Percentiles rank a stretch among this genome's conserved stretches.
These are phyloP conservation scores for Xylaria cubensis DNA, from an alignment of 495 filamentous ascomycete species.

Conservation along the genomic window DNA sequence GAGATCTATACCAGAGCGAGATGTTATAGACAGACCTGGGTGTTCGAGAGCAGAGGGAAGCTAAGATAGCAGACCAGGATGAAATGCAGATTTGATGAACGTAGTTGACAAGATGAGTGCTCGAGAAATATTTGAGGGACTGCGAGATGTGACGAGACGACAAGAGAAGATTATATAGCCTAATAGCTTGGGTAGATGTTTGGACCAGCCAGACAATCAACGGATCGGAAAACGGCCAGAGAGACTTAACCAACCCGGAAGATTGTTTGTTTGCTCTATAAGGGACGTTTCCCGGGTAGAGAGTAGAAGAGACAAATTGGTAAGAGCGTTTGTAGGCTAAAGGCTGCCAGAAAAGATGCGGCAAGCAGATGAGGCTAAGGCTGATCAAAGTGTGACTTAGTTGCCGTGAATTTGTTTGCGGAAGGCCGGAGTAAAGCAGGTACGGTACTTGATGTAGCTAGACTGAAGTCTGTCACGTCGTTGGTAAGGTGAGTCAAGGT, in stretches of 20 bases:
- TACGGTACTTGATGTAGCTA: not conserved
- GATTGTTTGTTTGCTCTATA: slow-evolving; percentile 36
- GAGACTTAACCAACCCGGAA: slow-evolving; percentile 5
- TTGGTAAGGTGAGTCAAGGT: slow-evolving; percentile 25
- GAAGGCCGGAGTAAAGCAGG: not conserved
- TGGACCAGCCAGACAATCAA: slow-evolving; percentile 15
- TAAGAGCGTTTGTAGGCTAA: slow-evolving; percentile 30
- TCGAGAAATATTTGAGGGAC: not conserved
- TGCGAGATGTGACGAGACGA: slow-evolving; percentile 17
- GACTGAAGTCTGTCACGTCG: not conserved
- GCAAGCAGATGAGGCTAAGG: not conserved
- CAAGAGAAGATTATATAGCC: slow-evolving; percentile 8
- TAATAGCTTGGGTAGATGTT: not conserved
- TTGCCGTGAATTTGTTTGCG: slow-evolving; percentile 8
- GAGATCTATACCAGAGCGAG: not conserved
- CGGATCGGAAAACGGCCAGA: not conserved
- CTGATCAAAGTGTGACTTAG: not conserved
- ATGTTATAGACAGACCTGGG: not conserved
- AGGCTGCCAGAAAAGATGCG: slow-evolving; percentile 1
- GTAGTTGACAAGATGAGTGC: slow-evolving; percentile 3
- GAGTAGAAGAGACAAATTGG: slow-evolving; percentile 24
- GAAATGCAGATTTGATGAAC: not conserved
- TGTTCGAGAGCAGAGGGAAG: not conserved
- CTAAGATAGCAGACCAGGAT: not conserved
- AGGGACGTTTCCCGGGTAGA: slow-evolving; percentile 23